These are phyloP conservation scores for Atalantia buxifolia DNA, from an alignment of 345 rosid genomes.

Conservation along the genomic window DNA sequence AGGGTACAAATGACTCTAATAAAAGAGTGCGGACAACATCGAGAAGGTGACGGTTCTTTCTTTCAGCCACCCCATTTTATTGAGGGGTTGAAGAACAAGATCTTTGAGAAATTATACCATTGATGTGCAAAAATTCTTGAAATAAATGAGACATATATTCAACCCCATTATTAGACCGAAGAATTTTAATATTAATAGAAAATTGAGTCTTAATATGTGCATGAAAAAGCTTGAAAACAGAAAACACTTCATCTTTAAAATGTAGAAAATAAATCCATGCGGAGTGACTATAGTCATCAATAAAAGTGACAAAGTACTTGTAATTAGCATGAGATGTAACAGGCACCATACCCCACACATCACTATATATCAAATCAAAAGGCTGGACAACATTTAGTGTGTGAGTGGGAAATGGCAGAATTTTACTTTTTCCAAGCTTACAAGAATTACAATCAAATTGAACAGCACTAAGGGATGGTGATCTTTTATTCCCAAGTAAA, in stretches of 20 bases:
- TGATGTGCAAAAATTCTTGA: neutral
- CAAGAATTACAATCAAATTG: neutral
- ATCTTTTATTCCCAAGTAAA: neutral
- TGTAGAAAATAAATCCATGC: neutral
- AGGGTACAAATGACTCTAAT: neutral
- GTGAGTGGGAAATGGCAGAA: neutral
- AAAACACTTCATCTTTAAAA: neutral
- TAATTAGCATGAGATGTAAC: neutral
- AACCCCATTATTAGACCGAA: neutral
- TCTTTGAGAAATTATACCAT: neutral
- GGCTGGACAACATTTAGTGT: neutral
- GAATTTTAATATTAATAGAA: neutral
- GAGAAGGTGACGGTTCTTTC: neutral
- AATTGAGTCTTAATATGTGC: neutral
- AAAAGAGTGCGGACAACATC: neutral
- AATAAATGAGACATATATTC: neutral
- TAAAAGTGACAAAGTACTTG: constrained; percentile 7
- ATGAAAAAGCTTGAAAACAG: neutral
- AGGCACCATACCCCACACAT: neutral
- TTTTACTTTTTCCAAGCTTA: neutral
- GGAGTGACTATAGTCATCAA: neutral
- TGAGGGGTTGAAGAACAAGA: neutral
- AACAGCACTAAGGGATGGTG: neutral
- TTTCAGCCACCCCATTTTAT: neutral
- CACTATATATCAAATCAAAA: neutral